phyloP scores from a whole-genome alignment of 1,284 basidiomycete species.

The Apiotrichum mycotoxinovorans region DNA sequence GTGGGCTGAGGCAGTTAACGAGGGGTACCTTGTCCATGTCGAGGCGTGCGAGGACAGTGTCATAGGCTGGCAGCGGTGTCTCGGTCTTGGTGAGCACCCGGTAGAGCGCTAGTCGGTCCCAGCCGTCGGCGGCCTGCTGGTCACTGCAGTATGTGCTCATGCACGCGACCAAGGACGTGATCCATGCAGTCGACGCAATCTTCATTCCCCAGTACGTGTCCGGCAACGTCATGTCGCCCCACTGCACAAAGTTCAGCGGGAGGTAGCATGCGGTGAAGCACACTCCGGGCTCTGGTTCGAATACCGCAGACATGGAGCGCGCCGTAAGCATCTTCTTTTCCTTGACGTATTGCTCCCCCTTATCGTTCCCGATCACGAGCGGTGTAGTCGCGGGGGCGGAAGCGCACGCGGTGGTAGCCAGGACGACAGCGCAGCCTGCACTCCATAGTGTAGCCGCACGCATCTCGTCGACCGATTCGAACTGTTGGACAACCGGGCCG shows the following conservation, averaged over 20 bases:
- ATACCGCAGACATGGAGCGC: not conserved
- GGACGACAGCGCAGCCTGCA: too few species aligned
- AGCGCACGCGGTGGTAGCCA: too few species aligned
- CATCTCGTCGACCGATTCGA: too few species aligned
- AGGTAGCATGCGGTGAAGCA: conserved; percentile 12
- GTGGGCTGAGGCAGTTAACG: not conserved
- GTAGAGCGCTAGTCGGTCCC: not conserved
- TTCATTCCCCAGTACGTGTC: conserved; percentile 1
- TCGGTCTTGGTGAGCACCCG: not conserved
- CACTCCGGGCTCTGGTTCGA: conserved; percentile 17
- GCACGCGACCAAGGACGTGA: conserved; percentile 21
- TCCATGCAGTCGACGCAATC: not conserved
- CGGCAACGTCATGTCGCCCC: conserved; percentile 3
- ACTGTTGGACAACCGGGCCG: too few species aligned
- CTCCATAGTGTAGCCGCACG: too few species aligned
- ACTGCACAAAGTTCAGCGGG: conserved; percentile 7
- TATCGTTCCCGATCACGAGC: too few species aligned
- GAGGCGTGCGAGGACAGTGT: not conserved
- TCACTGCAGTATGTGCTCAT: conserved; percentile 19
- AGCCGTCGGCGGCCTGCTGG: conserved; percentile 2
- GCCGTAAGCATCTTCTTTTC: not conserved
- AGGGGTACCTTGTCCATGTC: not conserved
- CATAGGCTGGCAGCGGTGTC: not conserved
- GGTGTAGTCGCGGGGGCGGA: too few species aligned
- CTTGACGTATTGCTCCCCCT: not conserved